These are phyloP conservation scores for Talaromyces sp. DNA, from an alignment of 2,329 filamentous ascomycete genomes.

Conservation along the genomic window DNA sequence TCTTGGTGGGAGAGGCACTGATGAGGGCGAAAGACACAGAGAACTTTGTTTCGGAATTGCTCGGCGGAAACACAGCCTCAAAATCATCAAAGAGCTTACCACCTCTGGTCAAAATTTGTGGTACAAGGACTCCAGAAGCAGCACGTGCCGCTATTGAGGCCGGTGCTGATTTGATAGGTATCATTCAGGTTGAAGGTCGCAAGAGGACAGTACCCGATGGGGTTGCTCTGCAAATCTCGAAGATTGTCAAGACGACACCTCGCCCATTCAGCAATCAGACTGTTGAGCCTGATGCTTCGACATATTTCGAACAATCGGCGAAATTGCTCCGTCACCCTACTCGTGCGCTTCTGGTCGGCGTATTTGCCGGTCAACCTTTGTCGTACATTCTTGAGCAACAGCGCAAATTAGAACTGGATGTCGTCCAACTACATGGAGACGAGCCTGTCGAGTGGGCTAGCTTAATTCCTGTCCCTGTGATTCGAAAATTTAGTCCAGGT, in stretches of 20 bases:
- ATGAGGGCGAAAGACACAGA: conserved; percentile 86
- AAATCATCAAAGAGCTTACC: conserved; percentile 24
- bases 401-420: conserved; percentile 70
- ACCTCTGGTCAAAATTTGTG: conserved; percentile 89
- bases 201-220: conserved; percentile 78
- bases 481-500: conserved; percentile 76
- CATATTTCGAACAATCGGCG: conserved; percentile 67
- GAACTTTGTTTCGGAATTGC: conserved; percentile 77
- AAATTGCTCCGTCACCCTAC: conserved; percentile 48
- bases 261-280: conserved; percentile 25
- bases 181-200: conserved; percentile 80
- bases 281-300: conserved; percentile 36
- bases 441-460: conserved; percentile 90
- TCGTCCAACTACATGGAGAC: conserved; percentile 88
- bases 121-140: conserved; percentile 77
- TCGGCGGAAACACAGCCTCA: conserved; percentile 52
- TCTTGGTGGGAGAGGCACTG: conserved; percentile 90
- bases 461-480: conserved; percentile 86
- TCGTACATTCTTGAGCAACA: conserved; percentile 78
- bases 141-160: conserved; percentile 77
- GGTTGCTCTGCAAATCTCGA: conserved; percentile 74
- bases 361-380: conserved; percentile 89
- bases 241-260: conserved; percentile 61
- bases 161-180: conserved; percentile 87
- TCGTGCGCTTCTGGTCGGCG: conserved; percentile 79